A percentile compares a stretch with the other conserved stretches of the same genome.
Conservation (phyloP, 352 stramenopile genomes). For the Globisporangium viniferum region DNA sequence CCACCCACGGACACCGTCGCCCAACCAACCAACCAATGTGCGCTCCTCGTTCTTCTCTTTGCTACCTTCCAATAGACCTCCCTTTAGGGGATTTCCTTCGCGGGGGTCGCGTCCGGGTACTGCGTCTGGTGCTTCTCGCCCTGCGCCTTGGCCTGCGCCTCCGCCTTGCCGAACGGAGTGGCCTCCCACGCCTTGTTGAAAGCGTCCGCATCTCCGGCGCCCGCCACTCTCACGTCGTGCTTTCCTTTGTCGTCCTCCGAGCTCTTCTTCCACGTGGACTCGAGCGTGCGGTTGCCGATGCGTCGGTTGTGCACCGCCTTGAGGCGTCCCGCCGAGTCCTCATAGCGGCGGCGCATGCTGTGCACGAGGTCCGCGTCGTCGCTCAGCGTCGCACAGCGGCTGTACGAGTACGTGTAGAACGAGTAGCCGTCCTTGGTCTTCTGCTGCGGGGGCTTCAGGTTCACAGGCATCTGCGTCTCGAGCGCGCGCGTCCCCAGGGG, state of each 20-base stretch:
- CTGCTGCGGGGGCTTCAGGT: slow-evolving; percentile 24
- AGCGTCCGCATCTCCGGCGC: slow-evolving; percentile 25
- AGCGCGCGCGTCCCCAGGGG: slow-evolving; percentile 44
- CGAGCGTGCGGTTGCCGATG: slow-evolving; percentile 35
- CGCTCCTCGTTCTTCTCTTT: too few species aligned
- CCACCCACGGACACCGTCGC: too few species aligned
- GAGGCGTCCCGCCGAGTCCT: slow-evolving; percentile 55
- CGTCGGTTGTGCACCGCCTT: slow-evolving; percentile 61
- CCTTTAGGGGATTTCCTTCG: slow-evolving; percentile 47
- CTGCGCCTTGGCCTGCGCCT: slow-evolving; percentile 37
- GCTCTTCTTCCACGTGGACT: slow-evolving; percentile 51
- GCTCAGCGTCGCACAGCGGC: slow-evolving; percentile 48
- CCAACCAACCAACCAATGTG: too few species aligned
- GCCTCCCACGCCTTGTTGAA: slow-evolving; percentile 54
- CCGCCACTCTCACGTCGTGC: slow-evolving; percentile 32
- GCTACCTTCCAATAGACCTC: not conserved
- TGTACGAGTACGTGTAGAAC: slow-evolving; percentile 70
- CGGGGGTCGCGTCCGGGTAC: slow-evolving; percentile 41
- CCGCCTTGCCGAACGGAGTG: slow-evolving; percentile 58
- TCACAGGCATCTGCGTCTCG: slow-evolving; percentile 37
- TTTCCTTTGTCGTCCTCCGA: slow-evolving; percentile 40
- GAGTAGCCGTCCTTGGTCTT: slow-evolving; percentile 46
- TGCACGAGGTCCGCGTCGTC: slow-evolving; percentile 40
- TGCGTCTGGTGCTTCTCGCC: slow-evolving; percentile 37
- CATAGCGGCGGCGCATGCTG: slow-evolving; percentile 62